phyloP scores from a whole-genome alignment of 768 basidiomycete species.

The Mrakia gelida region DNA sequence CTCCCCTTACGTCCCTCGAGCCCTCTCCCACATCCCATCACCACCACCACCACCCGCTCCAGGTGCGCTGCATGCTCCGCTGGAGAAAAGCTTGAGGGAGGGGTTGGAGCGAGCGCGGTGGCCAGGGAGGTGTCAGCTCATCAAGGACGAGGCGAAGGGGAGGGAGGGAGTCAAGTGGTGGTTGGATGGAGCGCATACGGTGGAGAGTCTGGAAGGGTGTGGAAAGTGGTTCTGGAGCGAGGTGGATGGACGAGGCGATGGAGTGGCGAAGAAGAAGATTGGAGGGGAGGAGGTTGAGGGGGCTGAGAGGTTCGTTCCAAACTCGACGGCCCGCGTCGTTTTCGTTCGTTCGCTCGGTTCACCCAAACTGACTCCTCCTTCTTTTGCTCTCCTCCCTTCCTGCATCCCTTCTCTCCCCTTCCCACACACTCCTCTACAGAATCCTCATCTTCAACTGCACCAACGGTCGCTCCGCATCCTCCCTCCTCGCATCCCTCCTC shows the following conservation, averaged over 20 bases:
- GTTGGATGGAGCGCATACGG: slow-evolving; percentile 92
- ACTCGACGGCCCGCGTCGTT: too few relatives aligned
- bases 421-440: slow-evolving; percentile 42
- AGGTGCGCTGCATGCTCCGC: slow-evolving; percentile 46
- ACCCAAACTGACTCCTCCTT: neutral
- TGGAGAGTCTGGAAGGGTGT: slow-evolving; percentile 81
- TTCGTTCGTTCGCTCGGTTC: neutral
- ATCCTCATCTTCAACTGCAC: slow-evolving; percentile 94
- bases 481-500: slow-evolving; percentile 63
- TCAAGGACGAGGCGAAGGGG: slow-evolving; percentile 52
- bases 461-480: slow-evolving; percentile 71
- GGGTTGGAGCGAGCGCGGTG: slow-evolving; percentile 71
- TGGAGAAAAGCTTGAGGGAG: slow-evolving; percentile 36
- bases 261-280: neutral
- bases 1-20: slow-evolving; percentile 37
- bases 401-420: neutral
- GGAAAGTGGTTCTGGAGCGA: slow-evolving; percentile 64
- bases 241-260: neutral
- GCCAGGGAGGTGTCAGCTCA: slow-evolving; percentile 92
- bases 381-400: neutral
- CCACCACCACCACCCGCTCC: slow-evolving; percentile 48
- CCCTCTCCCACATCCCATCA: slow-evolving; percentile 28
- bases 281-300: neutral
- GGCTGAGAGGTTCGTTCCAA: neutral
- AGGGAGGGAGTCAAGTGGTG: slow-evolving; percentile 67